Base-by-base conservation (phyloP, 2,329 filamentous ascomycete species). In the Zymoseptoria brevis region DNA sequence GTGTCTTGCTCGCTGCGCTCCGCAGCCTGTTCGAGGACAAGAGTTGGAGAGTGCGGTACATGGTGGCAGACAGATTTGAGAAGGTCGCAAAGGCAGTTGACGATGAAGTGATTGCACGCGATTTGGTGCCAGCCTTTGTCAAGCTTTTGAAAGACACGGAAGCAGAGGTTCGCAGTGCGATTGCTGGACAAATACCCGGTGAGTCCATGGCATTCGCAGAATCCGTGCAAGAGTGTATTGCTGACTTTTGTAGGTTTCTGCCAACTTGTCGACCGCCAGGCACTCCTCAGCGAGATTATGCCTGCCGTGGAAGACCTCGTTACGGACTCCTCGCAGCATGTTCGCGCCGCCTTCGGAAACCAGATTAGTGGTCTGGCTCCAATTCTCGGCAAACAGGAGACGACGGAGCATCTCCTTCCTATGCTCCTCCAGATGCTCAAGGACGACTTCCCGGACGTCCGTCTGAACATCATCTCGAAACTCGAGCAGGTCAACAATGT, bases 351-450 rank as follows among this genome's bases (percentile, higher is more conserved):
- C 54, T 85, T 99, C 63, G 94, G 93, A 67, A 97, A 90, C 60
- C 92, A 99, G 74, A 96, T 99, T 73, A 96, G 92, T 72, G 94
- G 94, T 48, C 84, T 99, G 68, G 94, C 94, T 51, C 94, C 94
- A 5, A 96, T 99, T 67, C 84, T 99, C 66, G 94, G 94, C 77
- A 97, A 97, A 78, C 90, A 99, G 76, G 93, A 97, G 89, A 99
- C 94, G 29, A 97, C 96, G 67, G 88, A 94, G 68, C 94, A 99
- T 74, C 85, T 99, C 51, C 84, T 99, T 51, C 94, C 94, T 57
- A 99, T 99, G 93, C 97, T 99, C 77, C 82, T 99, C 57, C 90
- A 96, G 75, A 99, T 99, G 94, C 86, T 99, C 69, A 99, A 97
- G 82, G 94, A 99, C 71, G 94, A 99, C 73, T 97, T 96, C 75